Conservation (phyloP, 352 stramenopile species). For the Phytopythium boreale region DNA sequence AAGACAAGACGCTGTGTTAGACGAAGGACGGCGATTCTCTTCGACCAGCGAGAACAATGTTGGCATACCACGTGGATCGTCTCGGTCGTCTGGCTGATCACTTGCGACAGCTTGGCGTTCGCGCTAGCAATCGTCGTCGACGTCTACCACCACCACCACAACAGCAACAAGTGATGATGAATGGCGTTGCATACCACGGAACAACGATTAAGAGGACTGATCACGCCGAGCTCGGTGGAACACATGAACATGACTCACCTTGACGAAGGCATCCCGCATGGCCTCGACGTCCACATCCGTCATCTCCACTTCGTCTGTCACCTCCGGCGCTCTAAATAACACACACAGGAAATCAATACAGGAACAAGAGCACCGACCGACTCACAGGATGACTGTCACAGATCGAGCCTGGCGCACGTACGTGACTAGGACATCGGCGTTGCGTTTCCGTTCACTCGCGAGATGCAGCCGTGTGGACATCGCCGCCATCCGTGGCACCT, state of each 20-base stretch:
- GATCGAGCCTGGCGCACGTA: constrained; percentile 9
- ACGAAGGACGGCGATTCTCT: neutral
- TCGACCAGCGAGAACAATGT: neutral
- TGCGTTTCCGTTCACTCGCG: constrained; percentile 50
- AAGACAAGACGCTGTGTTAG: neutral
- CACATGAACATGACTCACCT: constrained; percentile 28
- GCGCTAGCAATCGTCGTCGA: constrained; percentile 51
- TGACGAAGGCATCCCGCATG: constrained; percentile 51
- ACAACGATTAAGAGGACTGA: neutral
- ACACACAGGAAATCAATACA: neutral
- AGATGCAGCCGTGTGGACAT: constrained; percentile 50
- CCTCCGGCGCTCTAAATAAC: constrained; percentile 22
- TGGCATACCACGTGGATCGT: constrained; percentile 61
- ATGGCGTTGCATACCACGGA: neutral
- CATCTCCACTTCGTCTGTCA: constrained; percentile 26
- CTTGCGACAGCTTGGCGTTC: constrained; percentile 50
- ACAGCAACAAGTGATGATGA: neutral
- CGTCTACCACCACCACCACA: constrained; percentile 26
- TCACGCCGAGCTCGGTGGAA: neutral
- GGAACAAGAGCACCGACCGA: neutral
- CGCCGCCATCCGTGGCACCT: constrained; percentile 55
- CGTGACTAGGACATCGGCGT: constrained; percentile 47
- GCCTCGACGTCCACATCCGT: constrained; percentile 37
- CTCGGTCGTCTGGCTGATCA: constrained; percentile 57
- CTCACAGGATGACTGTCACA: neutral